Evolutionary conservation across 768 basidiomycete species (phyloP).

Genomic region (Hortiboletus campestris): DNA sequence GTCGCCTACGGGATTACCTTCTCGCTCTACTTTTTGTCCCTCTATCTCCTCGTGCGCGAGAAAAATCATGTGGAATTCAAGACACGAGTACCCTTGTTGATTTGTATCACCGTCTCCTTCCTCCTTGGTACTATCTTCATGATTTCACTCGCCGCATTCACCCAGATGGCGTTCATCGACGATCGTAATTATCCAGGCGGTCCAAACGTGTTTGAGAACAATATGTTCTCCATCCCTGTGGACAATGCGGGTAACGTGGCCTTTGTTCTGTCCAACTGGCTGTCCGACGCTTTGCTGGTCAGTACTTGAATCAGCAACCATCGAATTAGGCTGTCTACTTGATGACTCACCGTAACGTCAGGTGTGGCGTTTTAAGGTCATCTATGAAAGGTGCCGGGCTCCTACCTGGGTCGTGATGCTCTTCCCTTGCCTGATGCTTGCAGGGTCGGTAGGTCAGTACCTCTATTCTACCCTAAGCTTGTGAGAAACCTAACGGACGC

Average conservation of each 20-base stretch:
- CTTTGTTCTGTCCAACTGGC: constrained; percentile 12
- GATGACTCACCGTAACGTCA: neutral
- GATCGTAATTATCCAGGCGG: constrained; percentile 33
- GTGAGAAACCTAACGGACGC: neutral
- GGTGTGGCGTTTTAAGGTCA: constrained; percentile 21
- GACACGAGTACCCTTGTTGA: neutral
- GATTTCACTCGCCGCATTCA: constrained; percentile 17
- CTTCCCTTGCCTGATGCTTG: constrained; percentile 10
- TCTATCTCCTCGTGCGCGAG: constrained; percentile 4
- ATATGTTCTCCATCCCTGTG: constrained; percentile 22
- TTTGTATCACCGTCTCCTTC: constrained; percentile 7
- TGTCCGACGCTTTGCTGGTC: constrained; percentile 21
- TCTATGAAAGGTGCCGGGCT: constrained; percentile 7
- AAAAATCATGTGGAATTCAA: neutral
- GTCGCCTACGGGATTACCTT: constrained; percentile 9
- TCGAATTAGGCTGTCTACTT: neutral
- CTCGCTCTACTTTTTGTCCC: constrained; percentile 6
- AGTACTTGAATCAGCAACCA: neutral
- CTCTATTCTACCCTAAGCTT: neutral
- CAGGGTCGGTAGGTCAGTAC: constrained; percentile 7
- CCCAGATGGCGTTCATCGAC: constrained; percentile 32
- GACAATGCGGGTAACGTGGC: constrained; percentile 9
- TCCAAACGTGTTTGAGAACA: constrained; percentile 24
- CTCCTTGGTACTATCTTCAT: constrained; percentile 18
- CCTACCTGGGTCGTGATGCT: constrained; percentile 9